Percentiles rank a stretch among this genome's conserved stretches.
phyloP scores from a whole-genome alignment of 2,329 filamentous ascomycete species.

The Xylaria multiplex region DNA sequence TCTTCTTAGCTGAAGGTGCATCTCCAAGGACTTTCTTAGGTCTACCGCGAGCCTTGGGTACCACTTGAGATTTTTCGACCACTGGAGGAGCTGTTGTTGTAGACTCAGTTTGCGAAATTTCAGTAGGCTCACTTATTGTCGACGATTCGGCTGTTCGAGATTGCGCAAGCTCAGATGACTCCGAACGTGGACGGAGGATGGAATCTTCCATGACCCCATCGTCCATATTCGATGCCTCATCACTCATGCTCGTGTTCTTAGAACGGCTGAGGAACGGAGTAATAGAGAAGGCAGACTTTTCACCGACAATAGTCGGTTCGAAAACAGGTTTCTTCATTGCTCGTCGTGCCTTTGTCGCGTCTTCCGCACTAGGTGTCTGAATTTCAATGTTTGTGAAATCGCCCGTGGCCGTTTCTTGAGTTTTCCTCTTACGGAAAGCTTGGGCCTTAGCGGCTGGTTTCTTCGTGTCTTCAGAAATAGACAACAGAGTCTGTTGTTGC shows the following conservation, averaged over 20 bases:
- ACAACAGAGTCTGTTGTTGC: constrained; percentile 53
- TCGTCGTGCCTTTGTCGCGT: constrained; percentile 51
- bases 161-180: constrained; percentile 9
- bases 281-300: constrained; percentile 93
- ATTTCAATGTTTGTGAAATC: constrained; percentile 59
- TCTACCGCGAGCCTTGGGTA: constrained; percentile 56
- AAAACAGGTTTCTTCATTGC: constrained; percentile 65
- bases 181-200: constrained; percentile 36
- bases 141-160: constrained; percentile 32
- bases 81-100: constrained; percentile 39
- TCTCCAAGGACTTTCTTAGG: constrained; percentile 60
- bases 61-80: constrained; percentile 44
- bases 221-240: constrained; percentile 50
- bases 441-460: constrained; percentile 50
- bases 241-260: constrained; percentile 64
- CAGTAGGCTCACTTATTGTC: constrained; percentile 12
- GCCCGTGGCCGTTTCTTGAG: constrained; percentile 57
- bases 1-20: constrained; percentile 58
- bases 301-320: constrained; percentile 72
- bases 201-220: constrained; percentile 45
- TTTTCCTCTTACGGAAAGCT: constrained; percentile 57
- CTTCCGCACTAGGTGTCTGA: constrained; percentile 54
- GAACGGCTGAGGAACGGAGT: constrained; percentile 90
- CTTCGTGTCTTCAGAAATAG: constrained; percentile 45
- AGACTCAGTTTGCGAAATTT: constrained; percentile 31